Evolutionary conservation across 345 rosid genomes (phyloP).

Genomic region (Lumnitzera racemosa): DNA sequence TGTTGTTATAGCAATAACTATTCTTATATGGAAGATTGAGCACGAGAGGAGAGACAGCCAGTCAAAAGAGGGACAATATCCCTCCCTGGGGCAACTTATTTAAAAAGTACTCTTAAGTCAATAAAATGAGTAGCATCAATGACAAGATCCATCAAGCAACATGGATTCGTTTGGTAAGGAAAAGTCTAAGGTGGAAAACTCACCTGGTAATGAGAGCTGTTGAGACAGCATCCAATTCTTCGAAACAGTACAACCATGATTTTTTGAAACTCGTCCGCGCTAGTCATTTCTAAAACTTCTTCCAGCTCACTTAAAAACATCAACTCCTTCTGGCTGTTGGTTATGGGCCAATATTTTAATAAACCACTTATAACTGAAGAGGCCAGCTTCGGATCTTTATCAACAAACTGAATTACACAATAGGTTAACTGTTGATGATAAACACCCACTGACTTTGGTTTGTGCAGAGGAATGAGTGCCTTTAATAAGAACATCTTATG

Average conservation of each 20-base stretch:
- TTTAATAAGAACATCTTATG: constrained; percentile 50
- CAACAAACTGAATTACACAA: constrained; percentile 64
- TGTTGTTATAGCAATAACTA: too few relatives aligned
- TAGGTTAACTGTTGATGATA: constrained; percentile 75
- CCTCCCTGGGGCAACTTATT: too few relatives aligned
- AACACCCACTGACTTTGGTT: constrained; percentile 59
- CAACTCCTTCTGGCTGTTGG: constrained; percentile 78
- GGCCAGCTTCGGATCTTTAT: constrained; percentile 63
- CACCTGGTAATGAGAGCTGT: constrained; percentile 80
- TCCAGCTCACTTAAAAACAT: constrained; percentile 81
- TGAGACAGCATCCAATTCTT: constrained; percentile 59
- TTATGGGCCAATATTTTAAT: constrained; percentile 73
- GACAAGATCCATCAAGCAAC: too few relatives aligned
- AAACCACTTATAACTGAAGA: constrained; percentile 51
- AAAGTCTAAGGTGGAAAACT: not conserved
- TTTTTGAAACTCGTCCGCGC: constrained; percentile 51
- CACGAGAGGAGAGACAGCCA: too few relatives aligned
- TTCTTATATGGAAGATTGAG: too few relatives aligned
- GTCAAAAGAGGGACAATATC: too few relatives aligned
- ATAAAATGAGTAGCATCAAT: too few relatives aligned
- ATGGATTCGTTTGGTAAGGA: not conserved
- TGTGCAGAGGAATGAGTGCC: constrained; percentile 71
- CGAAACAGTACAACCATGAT: constrained; percentile 56
- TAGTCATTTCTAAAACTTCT: constrained; percentile 67
- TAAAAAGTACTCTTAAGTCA: too few relatives aligned